Base-by-base conservation (phyloP, 2,329 filamentous ascomycete species). In the Hypoxylon sp. region DNA sequence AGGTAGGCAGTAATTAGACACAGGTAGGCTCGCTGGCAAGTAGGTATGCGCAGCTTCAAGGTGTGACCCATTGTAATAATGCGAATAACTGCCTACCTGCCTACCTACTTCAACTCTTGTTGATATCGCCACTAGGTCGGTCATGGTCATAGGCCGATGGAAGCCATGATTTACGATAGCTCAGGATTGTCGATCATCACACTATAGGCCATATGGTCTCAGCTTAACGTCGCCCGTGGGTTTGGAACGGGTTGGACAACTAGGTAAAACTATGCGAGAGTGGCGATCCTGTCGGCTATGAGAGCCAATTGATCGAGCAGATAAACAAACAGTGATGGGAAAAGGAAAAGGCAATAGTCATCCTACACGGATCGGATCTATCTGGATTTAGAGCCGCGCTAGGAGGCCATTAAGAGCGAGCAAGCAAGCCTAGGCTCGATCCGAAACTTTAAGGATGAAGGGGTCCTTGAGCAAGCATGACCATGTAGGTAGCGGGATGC, bases 351-450 rank as follows among this genome's bases (percentile, higher is more conserved):
- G 31, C 17, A 46, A 30, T 27, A 36, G 48, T 54, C 21, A 44
- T 40, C 27, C 31, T 40, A 49, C 51, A 25, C 32, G n/a, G 36
- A 31, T n/a, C n/a, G n/a, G n/a, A 38, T 41, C 41, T 46, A 19
- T 17, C 36, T n/a, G n/a, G n/a, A n/a, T n/a, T 50, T 44, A 35
- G 34, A 56, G 56, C 52, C 44, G 41, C 59, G 40, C 53, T 53
- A 49, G 29, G 42, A 53, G 46, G 34, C 12, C n/a, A 44, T 46
- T 50, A 48, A 55, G 44, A 36, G 31, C 45, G 25, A 58, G 26
- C 17, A 52, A 42, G 37, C 35, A 52, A 42, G 37, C 35, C 46
- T 61, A 57, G 49, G 55, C 40, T 59, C 41, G 49, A 56, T 47
- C 43, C 47, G 46, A 56, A 48, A 45, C 27, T 40, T 50, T 41